A percentile compares a stretch with the other conserved stretches of the same genome.
Evolutionary conservation across 2,329 filamentous ascomycete genomes (phyloP).

Genomic region (Talaromyces sp.): DNA sequence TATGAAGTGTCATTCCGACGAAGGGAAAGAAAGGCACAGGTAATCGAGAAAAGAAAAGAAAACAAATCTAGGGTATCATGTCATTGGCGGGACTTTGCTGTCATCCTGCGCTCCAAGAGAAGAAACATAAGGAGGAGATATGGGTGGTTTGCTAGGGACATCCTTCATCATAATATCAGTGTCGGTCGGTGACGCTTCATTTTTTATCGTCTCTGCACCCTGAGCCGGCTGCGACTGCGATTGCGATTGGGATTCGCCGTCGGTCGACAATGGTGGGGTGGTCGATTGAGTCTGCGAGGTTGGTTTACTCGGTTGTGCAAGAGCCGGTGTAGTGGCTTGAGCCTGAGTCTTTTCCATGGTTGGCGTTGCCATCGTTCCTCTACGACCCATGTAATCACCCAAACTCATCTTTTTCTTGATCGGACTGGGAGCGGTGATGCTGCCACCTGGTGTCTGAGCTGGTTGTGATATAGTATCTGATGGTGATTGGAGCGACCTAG

Average conservation of each 20-base stretch:
- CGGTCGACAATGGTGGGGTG: conserved; percentile 19
- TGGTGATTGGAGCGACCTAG: conserved; percentile 29
- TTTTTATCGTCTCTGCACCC: conserved; percentile 21
- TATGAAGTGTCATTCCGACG: background rate
- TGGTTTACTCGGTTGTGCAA: conserved; percentile 26
- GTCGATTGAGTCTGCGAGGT: conserved; percentile 18
- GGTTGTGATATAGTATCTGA: conserved; percentile 27
- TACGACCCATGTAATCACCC: conserved; percentile 47
- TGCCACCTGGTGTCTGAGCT: conserved; percentile 26
- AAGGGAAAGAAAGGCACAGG: conserved; percentile 4
- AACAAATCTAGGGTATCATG: conserved; percentile 19
- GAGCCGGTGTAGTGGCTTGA: conserved; percentile 24
- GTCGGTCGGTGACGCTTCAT: conserved; percentile 21
- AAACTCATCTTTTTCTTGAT: conserved; percentile 51
- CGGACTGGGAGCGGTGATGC: conserved; percentile 43
- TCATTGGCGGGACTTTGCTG: conserved; percentile 15
- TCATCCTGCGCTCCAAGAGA: conserved; percentile 15
- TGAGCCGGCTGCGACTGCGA: background rate
- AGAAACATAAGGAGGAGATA: conserved; percentile 25
- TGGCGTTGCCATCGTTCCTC: conserved; percentile 39
- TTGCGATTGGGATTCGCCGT: conserved; percentile 10
- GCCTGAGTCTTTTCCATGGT: conserved; percentile 40
- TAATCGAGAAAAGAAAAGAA: background rate
- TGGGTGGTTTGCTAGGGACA: conserved; percentile 25
- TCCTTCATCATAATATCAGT: conserved; percentile 34